Evolutionary conservation across 805 yeast genomes (phyloP).

Genomic region (Teunomyces tritomae): DNA sequence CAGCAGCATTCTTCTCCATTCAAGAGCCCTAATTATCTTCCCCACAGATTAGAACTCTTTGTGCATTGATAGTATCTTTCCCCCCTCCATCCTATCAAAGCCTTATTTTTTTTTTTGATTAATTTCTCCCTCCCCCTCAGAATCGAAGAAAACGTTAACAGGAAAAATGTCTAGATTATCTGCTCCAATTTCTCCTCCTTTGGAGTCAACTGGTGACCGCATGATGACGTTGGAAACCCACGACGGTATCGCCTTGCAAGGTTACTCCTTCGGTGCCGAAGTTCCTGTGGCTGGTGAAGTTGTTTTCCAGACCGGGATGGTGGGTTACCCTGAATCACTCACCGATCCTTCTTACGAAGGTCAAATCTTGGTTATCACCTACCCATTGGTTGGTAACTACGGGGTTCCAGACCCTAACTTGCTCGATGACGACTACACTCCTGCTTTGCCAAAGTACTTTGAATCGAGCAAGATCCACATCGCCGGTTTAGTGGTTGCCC

Average conservation of each 20-base stretch:
- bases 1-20: conserved; percentile 1
- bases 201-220: conserved; percentile 78
- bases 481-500: conserved; percentile 96
- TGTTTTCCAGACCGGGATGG: conserved; percentile 99
- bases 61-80: not conserved
- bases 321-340: conserved; percentile 96
- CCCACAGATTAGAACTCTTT: conserved; percentile 4
- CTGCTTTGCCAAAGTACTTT: conserved; percentile 82
- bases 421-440: conserved; percentile 68
- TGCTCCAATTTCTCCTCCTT: conserved; percentile 86
- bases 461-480: conserved; percentile 91
- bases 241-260: conserved; percentile 83
- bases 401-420: conserved; percentile 91
- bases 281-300: conserved; percentile 91
- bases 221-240: conserved; percentile 85
- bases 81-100: no score
- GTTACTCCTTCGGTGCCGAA: conserved; percentile 96
- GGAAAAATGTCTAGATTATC: conserved; percentile 42
- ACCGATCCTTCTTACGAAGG: conserved; percentile 99
- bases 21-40: conserved; percentile 1
- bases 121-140: not conserved
- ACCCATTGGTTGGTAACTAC: conserved; percentile 95
- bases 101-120: no score
- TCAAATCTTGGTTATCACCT: conserved; percentile 93
- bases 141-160: not conserved